Percentiles rank a stretch among this genome's conserved stretches.
Conservation (phyloP, 2,329 filamentous ascomycete genomes). For the Fusarium sororula region DNA sequence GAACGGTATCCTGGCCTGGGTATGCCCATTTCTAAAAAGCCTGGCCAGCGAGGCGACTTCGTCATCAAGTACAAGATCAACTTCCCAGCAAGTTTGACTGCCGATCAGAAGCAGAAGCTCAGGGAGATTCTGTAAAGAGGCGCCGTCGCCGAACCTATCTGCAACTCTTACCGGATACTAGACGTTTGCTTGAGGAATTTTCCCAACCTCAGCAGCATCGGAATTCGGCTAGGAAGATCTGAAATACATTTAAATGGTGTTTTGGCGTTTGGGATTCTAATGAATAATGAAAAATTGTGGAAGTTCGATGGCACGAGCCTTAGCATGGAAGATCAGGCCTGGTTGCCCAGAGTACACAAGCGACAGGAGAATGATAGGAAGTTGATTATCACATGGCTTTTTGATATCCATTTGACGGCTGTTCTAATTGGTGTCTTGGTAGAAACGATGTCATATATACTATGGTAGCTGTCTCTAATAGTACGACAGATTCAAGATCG, state of each 20-base stretch:
- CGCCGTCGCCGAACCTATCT: not conserved
- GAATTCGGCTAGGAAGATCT: not conserved
- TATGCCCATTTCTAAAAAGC: slow-evolving; percentile 95
- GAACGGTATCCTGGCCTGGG: slow-evolving; percentile 87
- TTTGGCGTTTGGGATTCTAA: slow-evolving; percentile 38
- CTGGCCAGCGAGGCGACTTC: slow-evolving; percentile 84
- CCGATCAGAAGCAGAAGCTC: slow-evolving; percentile 81
- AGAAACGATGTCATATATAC: slow-evolving; percentile 19
- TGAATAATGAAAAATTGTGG: slow-evolving; percentile 37
- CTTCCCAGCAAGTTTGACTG: slow-evolving; percentile 82
- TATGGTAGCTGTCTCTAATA: slow-evolving; percentile 27
- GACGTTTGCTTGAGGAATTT: not conserved
- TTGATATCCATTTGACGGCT: slow-evolving; percentile 37
- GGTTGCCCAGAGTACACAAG: slow-evolving; percentile 2
- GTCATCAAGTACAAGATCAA: slow-evolving; percentile 91
- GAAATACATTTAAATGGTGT: slow-evolving; percentile 29
- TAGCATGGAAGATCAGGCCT: not conserved
- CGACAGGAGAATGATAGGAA: not conserved
- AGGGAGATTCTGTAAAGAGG: slow-evolving; percentile 74
- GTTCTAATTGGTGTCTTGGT: slow-evolving; percentile 22
- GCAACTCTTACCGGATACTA: not conserved
- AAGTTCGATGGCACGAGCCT: not conserved
- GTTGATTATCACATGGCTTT: slow-evolving; percentile 21
- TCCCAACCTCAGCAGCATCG: not conserved
- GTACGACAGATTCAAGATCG: slow-evolving; percentile 10